phyloP scores from a whole-genome alignment of 208 protist species.

The Angomonas deanei region DNA sequence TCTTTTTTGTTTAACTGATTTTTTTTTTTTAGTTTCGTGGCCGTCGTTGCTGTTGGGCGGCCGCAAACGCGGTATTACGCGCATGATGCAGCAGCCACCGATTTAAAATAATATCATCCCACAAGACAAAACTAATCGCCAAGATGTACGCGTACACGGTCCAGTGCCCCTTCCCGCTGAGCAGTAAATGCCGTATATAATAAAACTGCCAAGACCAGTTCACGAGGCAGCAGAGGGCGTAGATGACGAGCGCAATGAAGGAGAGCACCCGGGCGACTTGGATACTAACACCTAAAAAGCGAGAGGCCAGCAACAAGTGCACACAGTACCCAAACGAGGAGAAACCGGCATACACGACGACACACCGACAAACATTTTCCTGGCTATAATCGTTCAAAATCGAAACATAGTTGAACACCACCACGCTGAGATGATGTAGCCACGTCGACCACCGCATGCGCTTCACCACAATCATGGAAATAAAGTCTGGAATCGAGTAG shows the following conservation, averaged over 20 bases:
- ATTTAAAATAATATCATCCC: constrained; percentile 75
- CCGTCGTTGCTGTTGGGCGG: constrained; percentile 9
- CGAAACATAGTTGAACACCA: constrained; percentile 89
- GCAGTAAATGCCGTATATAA: constrained; percentile 76
- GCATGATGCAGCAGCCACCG: constrained; percentile 74
- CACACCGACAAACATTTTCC: constrained; percentile 83
- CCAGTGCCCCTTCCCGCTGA: constrained; percentile 53
- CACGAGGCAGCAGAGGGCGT: constrained; percentile 73
- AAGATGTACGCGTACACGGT: constrained; percentile 82
- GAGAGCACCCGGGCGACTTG: constrained; percentile 66
- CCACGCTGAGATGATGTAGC: constrained; percentile 84
- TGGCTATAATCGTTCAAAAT: constrained; percentile 85
- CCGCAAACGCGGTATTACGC: constrained; percentile 56
- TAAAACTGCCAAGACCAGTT: constrained; percentile 91
- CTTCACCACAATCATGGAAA: constrained; percentile 87
- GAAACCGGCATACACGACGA: constrained; percentile 91
- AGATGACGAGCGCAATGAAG: constrained; percentile 70
- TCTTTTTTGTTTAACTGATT: not conserved
- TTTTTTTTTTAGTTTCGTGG: not conserved
- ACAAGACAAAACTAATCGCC: constrained; percentile 81
- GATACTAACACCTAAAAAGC: constrained; percentile 74
- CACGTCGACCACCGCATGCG: constrained; percentile 90
- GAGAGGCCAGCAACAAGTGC: constrained; percentile 87
- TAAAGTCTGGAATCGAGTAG: constrained; percentile 90
- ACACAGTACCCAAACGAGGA: constrained; percentile 90